A percentile compares a stretch with the other conserved stretches of the same genome.
These are phyloP conservation scores for Handroanthus guayacan DNA, from an alignment of 257 asterid species.

Conservation along the genomic window DNA sequence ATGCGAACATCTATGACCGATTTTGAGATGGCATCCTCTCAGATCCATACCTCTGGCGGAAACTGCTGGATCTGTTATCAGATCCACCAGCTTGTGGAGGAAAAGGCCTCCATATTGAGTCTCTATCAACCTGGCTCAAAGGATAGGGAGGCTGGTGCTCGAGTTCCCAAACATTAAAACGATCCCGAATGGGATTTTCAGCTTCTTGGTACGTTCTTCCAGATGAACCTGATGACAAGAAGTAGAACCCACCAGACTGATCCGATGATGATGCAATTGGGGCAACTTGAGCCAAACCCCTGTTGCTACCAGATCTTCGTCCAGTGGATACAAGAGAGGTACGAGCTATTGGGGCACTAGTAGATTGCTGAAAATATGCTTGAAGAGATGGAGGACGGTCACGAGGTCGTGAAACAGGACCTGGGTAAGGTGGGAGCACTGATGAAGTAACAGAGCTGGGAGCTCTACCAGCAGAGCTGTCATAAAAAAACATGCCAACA, in stretches of 20 bases:
- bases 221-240: slow-evolving; percentile 59
- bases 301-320: slow-evolving; percentile 54
- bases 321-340: slow-evolving; percentile 45
- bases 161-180: slow-evolving; percentile 58
- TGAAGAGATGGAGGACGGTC: slow-evolving; percentile 70
- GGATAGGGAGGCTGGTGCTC: slow-evolving; percentile 58
- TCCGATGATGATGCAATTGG: slow-evolving; percentile 57
- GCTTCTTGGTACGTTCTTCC: slow-evolving; percentile 69
- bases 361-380: slow-evolving; percentile 71
- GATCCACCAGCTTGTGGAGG: slow-evolving; percentile 56
- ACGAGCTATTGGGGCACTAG: slow-evolving; percentile 52
- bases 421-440: slow-evolving; percentile 64
- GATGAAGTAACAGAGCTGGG: slow-evolving; percentile 66
- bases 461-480: slow-evolving; percentile 68
- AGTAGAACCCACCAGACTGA: slow-evolving; percentile 56
- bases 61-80: slow-evolving; percentile 53
- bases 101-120: slow-evolving; percentile 65
- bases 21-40: slow-evolving; percentile 75
- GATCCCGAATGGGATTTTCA: slow-evolving; percentile 53
- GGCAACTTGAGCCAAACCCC: slow-evolving; percentile 54
- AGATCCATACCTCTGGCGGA: slow-evolving; percentile 71
- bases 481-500: slow-evolving; percentile 15
- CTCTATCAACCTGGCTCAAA: slow-evolving; percentile 53
- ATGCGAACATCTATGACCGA: slow-evolving; percentile 51
- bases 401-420: slow-evolving; percentile 60